Evolutionary conservation across 2,329 filamentous ascomycete species (phyloP).

Genomic region (Corinectria fuckeliana): DNA sequence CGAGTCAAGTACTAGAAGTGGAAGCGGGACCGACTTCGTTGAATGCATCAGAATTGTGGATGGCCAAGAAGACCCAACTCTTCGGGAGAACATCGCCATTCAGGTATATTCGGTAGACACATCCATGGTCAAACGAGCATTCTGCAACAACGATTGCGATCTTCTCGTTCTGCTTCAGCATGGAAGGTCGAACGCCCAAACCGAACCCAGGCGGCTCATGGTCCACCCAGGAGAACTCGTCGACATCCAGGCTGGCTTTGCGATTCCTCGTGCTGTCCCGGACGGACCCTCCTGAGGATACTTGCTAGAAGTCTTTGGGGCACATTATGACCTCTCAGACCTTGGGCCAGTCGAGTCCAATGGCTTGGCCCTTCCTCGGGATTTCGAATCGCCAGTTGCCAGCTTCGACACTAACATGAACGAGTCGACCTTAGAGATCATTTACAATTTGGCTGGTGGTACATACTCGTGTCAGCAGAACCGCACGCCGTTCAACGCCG

Average conservation of each 20-base stretch:
- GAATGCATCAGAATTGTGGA: conserved; percentile 54
- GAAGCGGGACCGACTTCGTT: conserved; percentile 48
- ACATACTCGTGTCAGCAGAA: conserved; percentile 65
- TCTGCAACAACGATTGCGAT: conserved; percentile 67
- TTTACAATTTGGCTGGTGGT: conserved; percentile 66
- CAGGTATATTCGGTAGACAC: conserved; percentile 54
- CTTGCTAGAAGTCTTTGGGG: conserved; percentile 74
- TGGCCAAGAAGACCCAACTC: conserved; percentile 54
- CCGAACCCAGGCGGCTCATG: conserved; percentile 74
- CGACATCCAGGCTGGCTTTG: conserved; percentile 74
- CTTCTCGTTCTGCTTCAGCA: conserved; percentile 77
- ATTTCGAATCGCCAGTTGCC: conserved; percentile 76
- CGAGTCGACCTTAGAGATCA: conserved; percentile 53
- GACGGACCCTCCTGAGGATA: conserved; percentile 70
- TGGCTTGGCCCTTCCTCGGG: conserved; percentile 71
- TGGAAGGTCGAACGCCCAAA: conserved; percentile 75
- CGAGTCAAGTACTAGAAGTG: not conserved
- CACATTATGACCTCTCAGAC: conserved; percentile 72
- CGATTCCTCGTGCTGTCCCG: conserved; percentile 73
- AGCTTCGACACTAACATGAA: conserved; percentile 55
- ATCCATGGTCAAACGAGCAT: conserved; percentile 52
- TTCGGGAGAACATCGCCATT: conserved; percentile 54
- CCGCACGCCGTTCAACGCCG: conserved; percentile 73
- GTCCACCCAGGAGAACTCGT: conserved; percentile 77
- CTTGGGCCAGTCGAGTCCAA: conserved; percentile 77